Evolutionary conservation across 148 eudicot genomes (phyloP).

Genomic region (Dianthus caryophyllus): DNA sequence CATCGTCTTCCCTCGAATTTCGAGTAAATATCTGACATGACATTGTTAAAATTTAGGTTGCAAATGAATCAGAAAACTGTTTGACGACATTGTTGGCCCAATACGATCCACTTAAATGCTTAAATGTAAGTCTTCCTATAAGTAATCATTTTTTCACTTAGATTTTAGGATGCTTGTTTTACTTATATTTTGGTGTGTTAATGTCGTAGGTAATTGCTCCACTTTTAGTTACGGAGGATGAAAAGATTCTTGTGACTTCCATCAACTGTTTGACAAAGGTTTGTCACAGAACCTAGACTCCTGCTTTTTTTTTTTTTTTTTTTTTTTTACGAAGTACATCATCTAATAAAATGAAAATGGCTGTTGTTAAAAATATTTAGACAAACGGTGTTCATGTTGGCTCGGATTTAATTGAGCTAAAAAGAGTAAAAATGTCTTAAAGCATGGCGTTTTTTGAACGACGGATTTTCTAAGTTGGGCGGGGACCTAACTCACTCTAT

Average conservation of each 20-base stretch:
- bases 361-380: too few species aligned
- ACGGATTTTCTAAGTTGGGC: too few species aligned
- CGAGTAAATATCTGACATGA: neutral
- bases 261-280: constrained; percentile 95
- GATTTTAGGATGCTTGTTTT: neutral
- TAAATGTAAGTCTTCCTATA: constrained; percentile 50
- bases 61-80: constrained; percentile 75
- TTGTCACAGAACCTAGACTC: neutral
- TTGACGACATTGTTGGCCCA: constrained; percentile 66
- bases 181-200: constrained; percentile 12
- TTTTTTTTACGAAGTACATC: too few species aligned
- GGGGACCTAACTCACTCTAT: too few species aligned
- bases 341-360: too few species aligned
- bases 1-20: neutral
- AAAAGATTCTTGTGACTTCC: constrained; percentile 84
- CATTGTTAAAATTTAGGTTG: constrained; percentile 42
- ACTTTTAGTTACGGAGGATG: constrained; percentile 73
- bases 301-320: too few species aligned
- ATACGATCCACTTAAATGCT: constrained; percentile 71
- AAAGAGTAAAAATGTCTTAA: too few species aligned
- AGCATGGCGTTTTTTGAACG: too few species aligned
- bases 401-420: too few species aligned
- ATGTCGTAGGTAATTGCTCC: constrained; percentile 78
- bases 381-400: too few species aligned
- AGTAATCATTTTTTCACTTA: neutral